Base-by-base conservation (phyloP, 306 rosid genomes). In the Malus orientalis region DNA sequence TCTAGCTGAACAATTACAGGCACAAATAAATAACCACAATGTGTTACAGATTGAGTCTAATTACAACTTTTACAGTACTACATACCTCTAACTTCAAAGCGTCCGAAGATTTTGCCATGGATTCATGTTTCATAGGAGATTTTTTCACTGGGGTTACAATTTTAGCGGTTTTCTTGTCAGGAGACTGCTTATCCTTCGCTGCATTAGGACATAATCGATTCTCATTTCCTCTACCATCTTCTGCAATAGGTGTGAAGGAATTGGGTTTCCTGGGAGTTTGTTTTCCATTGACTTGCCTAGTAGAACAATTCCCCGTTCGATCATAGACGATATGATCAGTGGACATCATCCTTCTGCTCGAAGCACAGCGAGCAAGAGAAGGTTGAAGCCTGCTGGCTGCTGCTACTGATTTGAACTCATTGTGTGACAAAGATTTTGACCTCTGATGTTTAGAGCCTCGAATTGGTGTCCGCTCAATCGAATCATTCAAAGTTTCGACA, bases 141-240 rank as follows among this genome's bases (percentile, higher is more conserved):
- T 86, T 93, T 86, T 87, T 91, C 67, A 74, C 80, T 3, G 92
- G 88, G 67, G 85, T 82, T 74, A 70, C 79, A 44, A 69, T 76
- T 71, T 84, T 91, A 11, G 78, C 58, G 11, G n/a, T 77, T 85
- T 85, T 91, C 86, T 84, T 93, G 60, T 87, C 89, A 4, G 91
- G 86, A 59, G 93, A 87, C 38, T 81, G 88, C 84, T 83, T 89
- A 38, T 72, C 86, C 80, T 84, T 93, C 71, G 79, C 82, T 16
- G 74, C 80, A 69, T 88, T 88, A 51, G 88, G 20, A 58, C 81
- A 83, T 27, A 77, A 82, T 58, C 73, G 29, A 70, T 91, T 90
- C 88, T 95, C 98, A 73, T 95, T 95, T 25, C 97, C 96, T 62
- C 76, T 78, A 51, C 84, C 85, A 74, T 90, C 96, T 84, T 84